phyloP scores from a whole-genome alignment of 129 eudicot species.

The Saposhnikovia divaricata region DNA sequence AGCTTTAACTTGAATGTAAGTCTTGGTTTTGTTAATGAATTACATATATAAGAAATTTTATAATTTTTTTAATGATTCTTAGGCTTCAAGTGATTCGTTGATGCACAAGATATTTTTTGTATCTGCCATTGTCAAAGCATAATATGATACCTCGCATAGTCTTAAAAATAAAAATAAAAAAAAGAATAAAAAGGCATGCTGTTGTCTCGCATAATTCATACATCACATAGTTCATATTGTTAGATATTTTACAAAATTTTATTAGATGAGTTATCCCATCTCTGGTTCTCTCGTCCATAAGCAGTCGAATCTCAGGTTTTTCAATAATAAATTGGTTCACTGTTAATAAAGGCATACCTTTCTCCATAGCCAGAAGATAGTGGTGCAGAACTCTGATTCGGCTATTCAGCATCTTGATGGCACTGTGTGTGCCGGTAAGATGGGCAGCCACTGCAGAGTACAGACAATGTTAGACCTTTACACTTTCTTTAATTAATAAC shows the following conservation, averaged over 20 bases:
- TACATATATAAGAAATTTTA: too few relatives aligned
- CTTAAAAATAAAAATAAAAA: not conserved
- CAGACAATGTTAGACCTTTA: not conserved
- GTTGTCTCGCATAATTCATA: not conserved
- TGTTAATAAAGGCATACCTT: conserved; percentile 37
- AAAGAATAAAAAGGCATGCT: not conserved
- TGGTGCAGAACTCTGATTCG: conserved; percentile 90
- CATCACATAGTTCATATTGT: not conserved
- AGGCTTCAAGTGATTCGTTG: not conserved
- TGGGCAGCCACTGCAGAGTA: conserved; percentile 89
- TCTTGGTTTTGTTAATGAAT: too few relatives aligned
- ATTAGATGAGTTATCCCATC: not conserved
- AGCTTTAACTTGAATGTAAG: too few relatives aligned
- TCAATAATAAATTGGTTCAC: not conserved
- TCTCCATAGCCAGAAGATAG: conserved; percentile 82
- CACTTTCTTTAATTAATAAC: not conserved
- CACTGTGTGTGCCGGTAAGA: conserved; percentile 95
- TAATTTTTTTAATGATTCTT: too few relatives aligned
- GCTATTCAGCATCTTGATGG: conserved; percentile 95
- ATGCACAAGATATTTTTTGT: not conserved
- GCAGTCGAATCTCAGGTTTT: not conserved
- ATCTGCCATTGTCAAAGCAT: not conserved
- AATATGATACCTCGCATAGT: too few relatives aligned
- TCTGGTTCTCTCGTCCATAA: not conserved
- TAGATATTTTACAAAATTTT: not conserved